These are phyloP conservation scores for Pichia californica DNA, from an alignment of 805 yeast species.

Conservation along the genomic window DNA sequence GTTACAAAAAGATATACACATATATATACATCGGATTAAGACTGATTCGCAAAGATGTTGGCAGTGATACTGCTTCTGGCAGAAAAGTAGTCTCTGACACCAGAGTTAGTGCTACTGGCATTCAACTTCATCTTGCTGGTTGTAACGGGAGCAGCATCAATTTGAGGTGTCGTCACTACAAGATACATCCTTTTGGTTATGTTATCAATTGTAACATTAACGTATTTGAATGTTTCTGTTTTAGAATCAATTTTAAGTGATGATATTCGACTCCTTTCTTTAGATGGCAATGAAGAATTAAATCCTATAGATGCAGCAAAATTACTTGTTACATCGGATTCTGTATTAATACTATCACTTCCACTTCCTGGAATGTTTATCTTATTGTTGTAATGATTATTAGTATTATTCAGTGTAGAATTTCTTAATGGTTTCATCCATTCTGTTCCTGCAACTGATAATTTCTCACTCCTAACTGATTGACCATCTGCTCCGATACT, in stretches of 20 bases:
- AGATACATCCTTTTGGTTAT: slow-evolving; percentile 11
- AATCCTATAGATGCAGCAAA: background rate
- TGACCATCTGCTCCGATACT: background rate
- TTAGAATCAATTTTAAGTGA: slow-evolving; percentile 7
- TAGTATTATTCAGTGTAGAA: slow-evolving; percentile 5
- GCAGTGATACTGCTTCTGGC: slow-evolving; percentile 15
- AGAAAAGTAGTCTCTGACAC: slow-evolving; percentile 1
- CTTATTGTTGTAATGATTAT: background rate
- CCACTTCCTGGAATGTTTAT: background rate
- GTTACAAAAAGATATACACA: no score
- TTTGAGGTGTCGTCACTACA: slow-evolving; percentile 11
- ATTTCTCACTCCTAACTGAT: background rate
- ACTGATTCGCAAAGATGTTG: slow-evolving; percentile 11
- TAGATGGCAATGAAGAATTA: no score
- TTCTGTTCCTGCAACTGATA: slow-evolving; percentile 1
- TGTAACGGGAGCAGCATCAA: slow-evolving; percentile 13
- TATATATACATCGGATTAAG: no score
- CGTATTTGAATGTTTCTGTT: slow-evolving; percentile 14
- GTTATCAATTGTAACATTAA: slow-evolving; percentile 10
- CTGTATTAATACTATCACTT: background rate
- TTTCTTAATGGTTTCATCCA: slow-evolving; percentile 17
- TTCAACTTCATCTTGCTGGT: background rate
- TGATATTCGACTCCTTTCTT: background rate
- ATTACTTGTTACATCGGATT: background rate
- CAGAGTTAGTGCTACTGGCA: no score